phyloP scores from a whole-genome alignment of 1,139 yeast genomes.

The Kodamaea suecica region DNA sequence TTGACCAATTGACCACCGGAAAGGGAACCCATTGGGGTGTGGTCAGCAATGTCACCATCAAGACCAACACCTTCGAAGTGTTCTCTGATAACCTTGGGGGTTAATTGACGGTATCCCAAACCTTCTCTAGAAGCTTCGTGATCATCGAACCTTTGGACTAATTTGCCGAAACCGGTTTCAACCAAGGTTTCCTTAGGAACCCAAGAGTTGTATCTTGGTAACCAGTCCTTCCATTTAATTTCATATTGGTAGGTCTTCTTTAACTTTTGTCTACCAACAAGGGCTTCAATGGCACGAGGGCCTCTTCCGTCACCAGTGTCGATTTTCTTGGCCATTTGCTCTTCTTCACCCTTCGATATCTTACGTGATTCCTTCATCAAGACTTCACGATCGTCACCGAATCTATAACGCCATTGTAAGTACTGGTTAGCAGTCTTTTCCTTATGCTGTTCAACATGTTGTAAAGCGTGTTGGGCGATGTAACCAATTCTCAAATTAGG shows the following conservation, averaged over 20 bases:
- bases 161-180: constrained; percentile 80
- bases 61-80: constrained; percentile 97
- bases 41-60: constrained; percentile 98
- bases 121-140: constrained; percentile 99
- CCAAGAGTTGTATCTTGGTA: constrained; percentile 93
- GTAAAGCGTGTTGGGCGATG: constrained; percentile 97
- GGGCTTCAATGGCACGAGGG: constrained; percentile 82
- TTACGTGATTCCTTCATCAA: constrained; percentile 90
- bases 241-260: constrained; percentile 97
- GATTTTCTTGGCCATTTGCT: constrained; percentile 71
- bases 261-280: constrained; percentile 95
- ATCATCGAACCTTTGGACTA: constrained; percentile 92
- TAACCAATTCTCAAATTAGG: constrained; percentile 97
- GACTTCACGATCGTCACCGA: constrained; percentile 98
- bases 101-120: constrained; percentile 90
- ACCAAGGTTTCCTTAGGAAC: constrained; percentile 78
- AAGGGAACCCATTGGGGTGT: constrained; percentile 92
- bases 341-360: constrained; percentile 78
- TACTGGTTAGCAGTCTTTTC: constrained; percentile 98
- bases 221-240: constrained; percentile 89
- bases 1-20: constrained; percentile 98
- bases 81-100: constrained; percentile 88
- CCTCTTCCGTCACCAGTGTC: constrained; percentile 89
- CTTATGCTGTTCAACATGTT: constrained; percentile 94
- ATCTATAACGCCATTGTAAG: constrained; percentile 95